Conservation (phyloP, 2,329 filamentous ascomycete species). For the Ceratocystis lukuohia region DNA sequence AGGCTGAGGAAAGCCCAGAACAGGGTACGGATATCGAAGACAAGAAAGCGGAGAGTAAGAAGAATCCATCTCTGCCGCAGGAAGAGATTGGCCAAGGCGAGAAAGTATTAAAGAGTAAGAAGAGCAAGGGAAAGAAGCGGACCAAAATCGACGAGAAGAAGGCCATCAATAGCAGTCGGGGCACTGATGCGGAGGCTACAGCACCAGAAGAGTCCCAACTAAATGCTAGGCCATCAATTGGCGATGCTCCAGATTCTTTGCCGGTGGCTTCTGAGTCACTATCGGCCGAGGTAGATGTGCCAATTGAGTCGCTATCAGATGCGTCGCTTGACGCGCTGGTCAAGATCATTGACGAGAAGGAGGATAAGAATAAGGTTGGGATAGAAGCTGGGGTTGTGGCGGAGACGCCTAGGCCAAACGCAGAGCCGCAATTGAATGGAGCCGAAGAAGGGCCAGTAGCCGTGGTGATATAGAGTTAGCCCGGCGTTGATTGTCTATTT, state of each 20-base stretch:
- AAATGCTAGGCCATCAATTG: neutral
- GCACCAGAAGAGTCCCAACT: neutral
- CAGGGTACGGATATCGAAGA: neutral
- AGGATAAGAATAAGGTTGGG: neutral
- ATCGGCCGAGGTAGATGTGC: neutral
- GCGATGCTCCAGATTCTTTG: neutral
- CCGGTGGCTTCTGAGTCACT: neutral
- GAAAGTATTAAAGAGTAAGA: neutral
- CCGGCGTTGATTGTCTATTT: neutral
- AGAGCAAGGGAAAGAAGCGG: neutral
- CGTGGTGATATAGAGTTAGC: neutral
- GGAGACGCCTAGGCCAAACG: neutral
- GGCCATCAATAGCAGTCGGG: neutral
- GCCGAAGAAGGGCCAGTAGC: neutral
- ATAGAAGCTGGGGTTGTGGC: neutral
- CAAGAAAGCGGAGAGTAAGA: neutral
- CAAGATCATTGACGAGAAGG: conserved; percentile 5
- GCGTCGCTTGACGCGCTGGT: conserved; percentile 4
- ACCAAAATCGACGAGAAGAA: conserved; percentile 4
- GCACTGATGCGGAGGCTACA: neutral
- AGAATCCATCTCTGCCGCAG: neutral
- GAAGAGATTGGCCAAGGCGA: neutral
- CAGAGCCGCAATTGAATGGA: neutral
- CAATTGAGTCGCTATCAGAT: conserved; percentile 1
- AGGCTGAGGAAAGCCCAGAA: neutral